phyloP scores from a whole-genome alignment of 208 protist genomes.

The Leishmania arabica region DNA sequence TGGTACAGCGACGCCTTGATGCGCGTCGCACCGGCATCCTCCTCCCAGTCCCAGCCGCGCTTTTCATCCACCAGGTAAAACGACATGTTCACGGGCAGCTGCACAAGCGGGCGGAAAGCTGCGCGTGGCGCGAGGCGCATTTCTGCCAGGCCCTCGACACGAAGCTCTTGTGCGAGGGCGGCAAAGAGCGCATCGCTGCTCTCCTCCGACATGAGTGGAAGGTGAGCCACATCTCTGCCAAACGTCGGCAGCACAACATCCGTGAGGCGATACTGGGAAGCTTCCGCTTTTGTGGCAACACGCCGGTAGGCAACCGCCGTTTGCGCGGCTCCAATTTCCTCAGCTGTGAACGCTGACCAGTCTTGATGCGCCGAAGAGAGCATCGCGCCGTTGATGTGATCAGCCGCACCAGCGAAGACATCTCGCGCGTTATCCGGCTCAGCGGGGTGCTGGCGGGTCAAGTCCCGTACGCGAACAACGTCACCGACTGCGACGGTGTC shows the following conservation, averaged over 20 bases:
- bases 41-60: conserved; percentile 79
- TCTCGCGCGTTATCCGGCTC: conserved; percentile 22
- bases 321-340: background rate
- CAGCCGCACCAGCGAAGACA: conserved; percentile 61
- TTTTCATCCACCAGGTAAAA: conserved; percentile 74
- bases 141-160: conserved; percentile 48
- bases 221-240: conserved; percentile 23
- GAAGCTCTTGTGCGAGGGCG: conserved; percentile 51
- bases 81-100: conserved; percentile 27
- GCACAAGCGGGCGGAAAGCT: conserved; percentile 63
- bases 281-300: conserved; percentile 46
- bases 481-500: conserved; percentile 56
- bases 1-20: conserved; percentile 58
- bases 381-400: conserved; percentile 72
- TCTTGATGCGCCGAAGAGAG: conserved; percentile 48
- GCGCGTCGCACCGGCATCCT: conserved; percentile 25
- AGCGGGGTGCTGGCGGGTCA: background rate
- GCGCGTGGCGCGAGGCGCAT: conserved; percentile 62
- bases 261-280: conserved; percentile 37
- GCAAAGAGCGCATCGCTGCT: conserved; percentile 19
- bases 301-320: conserved; percentile 5
- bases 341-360: conserved; percentile 35
- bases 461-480: conserved; percentile 37
- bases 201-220: conserved; percentile 7
- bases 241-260: conserved; percentile 78